phyloP scores from a whole-genome alignment of 352 stramenopile genomes.

The Globisporangium heterothallicum region DNA sequence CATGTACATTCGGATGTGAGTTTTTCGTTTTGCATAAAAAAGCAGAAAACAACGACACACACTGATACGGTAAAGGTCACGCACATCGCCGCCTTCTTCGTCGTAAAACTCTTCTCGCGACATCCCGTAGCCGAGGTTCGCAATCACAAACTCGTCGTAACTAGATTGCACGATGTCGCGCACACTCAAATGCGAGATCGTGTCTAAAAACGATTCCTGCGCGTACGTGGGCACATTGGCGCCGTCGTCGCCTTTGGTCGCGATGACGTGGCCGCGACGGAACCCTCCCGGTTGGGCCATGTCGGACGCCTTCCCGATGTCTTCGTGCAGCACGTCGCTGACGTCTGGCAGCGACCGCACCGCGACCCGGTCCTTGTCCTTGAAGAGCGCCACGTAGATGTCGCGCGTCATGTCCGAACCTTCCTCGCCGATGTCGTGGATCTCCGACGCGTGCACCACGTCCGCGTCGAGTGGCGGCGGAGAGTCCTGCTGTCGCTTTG shows the following conservation, averaged over 20 bases:
- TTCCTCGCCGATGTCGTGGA: conserved; percentile 51
- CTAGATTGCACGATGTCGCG: conserved; percentile 33
- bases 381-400: conserved; percentile 62
- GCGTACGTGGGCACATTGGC: conserved; percentile 29
- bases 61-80: neutral
- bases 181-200: conserved; percentile 14
- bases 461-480: neutral
- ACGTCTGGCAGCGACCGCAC: conserved; percentile 45
- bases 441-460: conserved; percentile 19
- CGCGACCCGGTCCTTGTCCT: conserved; percentile 36
- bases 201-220: conserved; percentile 46
- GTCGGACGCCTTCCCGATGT: conserved; percentile 52
- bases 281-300: conserved; percentile 49
- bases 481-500: neutral
- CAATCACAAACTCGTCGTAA: conserved; percentile 53
- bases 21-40: too few species aligned
- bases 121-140: conserved; percentile 35
- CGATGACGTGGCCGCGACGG: conserved; percentile 49
- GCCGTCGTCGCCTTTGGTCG: conserved; percentile 25
- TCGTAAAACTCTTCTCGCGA: conserved; percentile 31
- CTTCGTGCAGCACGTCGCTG: conserved; percentile 51
- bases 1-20: too few species aligned
- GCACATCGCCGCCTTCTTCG: conserved; percentile 19
- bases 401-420: conserved; percentile 64
- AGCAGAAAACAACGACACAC: neutral